A percentile compares a stretch with the other conserved stretches of the same genome.
Evolutionary conservation across 345 rosid species (phyloP).

Genomic region (Melaleuca quinquenervia): DNA sequence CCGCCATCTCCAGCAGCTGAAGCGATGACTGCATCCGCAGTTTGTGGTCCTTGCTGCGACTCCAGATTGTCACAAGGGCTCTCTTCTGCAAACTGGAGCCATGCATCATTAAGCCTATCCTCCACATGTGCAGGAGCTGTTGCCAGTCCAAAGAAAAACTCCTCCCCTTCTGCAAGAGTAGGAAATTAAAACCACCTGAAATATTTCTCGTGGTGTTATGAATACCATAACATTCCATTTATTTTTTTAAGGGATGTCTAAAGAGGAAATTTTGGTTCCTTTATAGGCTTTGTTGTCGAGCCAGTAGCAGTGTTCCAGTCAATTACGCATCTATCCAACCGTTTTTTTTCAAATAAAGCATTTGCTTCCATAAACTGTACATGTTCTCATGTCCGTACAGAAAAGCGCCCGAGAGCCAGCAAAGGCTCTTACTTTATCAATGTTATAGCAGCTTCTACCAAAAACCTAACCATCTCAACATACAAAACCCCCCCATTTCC

Average conservation of each 20-base stretch:
- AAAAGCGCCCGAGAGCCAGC: background rate
- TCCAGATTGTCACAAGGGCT: conserved; percentile 22
- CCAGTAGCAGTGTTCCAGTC: background rate
- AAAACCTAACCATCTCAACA: background rate
- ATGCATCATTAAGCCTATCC: conserved; percentile 83
- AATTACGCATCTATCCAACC: background rate
- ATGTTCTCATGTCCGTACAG: background rate
- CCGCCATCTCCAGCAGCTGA: conserved; percentile 47
- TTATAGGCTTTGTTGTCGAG: background rate
- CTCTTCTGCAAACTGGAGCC: conserved; percentile 87
- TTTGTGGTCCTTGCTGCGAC: conserved; percentile 12
- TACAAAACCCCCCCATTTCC: too few relatives aligned
- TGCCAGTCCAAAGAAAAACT: conserved; percentile 93
- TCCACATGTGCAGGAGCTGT: conserved; percentile 96
- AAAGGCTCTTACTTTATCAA: background rate
- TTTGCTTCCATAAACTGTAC: background rate
- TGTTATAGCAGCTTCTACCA: background rate
- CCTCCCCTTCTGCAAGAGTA: conserved; percentile 27
- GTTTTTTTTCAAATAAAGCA: background rate
- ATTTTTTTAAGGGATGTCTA: background rate
- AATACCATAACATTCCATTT: background rate
- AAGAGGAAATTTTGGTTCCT: background rate
- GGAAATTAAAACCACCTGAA: background rate
- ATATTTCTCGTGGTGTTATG: background rate
- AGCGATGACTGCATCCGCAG: conserved; percentile 36